These are phyloP conservation scores for Exserohilum rostratum DNA, from an alignment of 2,329 filamentous ascomycete species.

Conservation along the genomic window DNA sequence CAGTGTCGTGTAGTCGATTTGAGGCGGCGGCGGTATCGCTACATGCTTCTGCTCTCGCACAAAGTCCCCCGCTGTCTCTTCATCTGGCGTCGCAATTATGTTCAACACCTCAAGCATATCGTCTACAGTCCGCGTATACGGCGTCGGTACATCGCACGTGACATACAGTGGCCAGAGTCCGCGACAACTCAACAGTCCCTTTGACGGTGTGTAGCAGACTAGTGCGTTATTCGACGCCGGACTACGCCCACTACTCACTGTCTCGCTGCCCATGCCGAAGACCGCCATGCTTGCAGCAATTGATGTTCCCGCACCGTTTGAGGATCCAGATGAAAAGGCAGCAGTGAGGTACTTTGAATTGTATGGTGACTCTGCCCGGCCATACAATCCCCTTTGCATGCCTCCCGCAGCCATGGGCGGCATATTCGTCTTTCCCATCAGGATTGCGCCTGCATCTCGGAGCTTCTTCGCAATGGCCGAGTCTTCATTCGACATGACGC, in stretches of 20 bases:
- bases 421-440: constrained; percentile 65
- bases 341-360: constrained; percentile 60
- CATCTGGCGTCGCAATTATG: constrained; percentile 55
- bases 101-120: constrained; percentile 60
- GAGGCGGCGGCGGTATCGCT: constrained; percentile 46
- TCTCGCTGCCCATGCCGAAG: constrained; percentile 63
- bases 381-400: constrained; percentile 63
- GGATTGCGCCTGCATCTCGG: constrained; percentile 56
- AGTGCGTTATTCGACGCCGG: constrained; percentile 64
- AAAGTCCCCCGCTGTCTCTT: constrained; percentile 56
- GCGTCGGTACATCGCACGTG: constrained; percentile 62
- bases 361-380: constrained; percentile 63
- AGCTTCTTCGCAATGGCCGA: constrained; percentile 58
- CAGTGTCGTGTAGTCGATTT: constrained; percentile 47
- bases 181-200: constrained; percentile 58
- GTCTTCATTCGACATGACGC: constrained; percentile 59
- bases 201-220: constrained; percentile 62
- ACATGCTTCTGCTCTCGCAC: constrained; percentile 60
- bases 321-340: constrained; percentile 64
- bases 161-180: constrained; percentile 63
- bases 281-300: constrained; percentile 58
- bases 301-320: constrained; percentile 61
- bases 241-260: constrained; percentile 62
- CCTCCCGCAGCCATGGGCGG: constrained; percentile 65
- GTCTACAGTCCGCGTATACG: constrained; percentile 57